These are phyloP conservation scores for Cladophialophora exuberans DNA, from an alignment of 2,329 filamentous ascomycete species.

Conservation along the genomic window DNA sequence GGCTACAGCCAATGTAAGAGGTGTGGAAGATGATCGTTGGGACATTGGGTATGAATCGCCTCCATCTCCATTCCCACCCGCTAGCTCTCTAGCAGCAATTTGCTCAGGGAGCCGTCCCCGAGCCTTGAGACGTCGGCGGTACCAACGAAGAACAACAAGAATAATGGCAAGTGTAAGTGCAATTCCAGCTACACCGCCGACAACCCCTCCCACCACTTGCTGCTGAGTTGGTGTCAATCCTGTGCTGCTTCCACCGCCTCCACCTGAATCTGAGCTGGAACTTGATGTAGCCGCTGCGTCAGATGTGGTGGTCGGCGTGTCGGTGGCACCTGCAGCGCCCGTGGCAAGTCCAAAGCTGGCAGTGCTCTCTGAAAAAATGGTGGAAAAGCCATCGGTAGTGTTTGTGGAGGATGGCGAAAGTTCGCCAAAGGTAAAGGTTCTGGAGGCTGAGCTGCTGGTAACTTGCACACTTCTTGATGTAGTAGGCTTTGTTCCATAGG, in stretches of 20 bases:
- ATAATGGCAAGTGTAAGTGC: constrained; percentile 55
- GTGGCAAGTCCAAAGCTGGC: constrained; percentile 7
- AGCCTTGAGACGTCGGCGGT: constrained; percentile 42
- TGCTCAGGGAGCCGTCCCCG: constrained; percentile 35
- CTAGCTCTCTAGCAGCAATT: constrained; percentile 30
- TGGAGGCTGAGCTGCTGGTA: constrained; percentile 2
- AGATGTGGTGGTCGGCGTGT: constrained; percentile 16
- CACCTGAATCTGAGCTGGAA: constrained; percentile 28
- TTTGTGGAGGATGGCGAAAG: constrained; percentile 14
- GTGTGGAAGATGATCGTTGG: constrained; percentile 43
- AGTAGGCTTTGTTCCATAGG: constrained; percentile 1
- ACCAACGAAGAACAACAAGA: constrained; percentile 57
- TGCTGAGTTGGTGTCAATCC: constrained; percentile 44
- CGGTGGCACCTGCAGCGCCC: constrained; percentile 10
- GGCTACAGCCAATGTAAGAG: constrained; percentile 44
- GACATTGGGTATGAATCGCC: constrained; percentile 35
- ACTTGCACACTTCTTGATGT: constrained; percentile 2
- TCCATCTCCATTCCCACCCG: constrained; percentile 9
- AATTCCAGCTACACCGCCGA: constrained; percentile 63
- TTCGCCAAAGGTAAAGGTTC: constrained; percentile 23
- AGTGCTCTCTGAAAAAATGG: not conserved
- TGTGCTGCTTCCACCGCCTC: constrained; percentile 21
- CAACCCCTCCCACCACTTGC: constrained; percentile 64
- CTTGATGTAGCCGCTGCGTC: constrained; percentile 26
- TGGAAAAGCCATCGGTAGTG: not conserved